Percentiles rank a stretch among this genome's conserved stretches.
Evolutionary conservation across 495 filamentous ascomycete genomes (phyloP).

Genomic region (Penicillium cataractarum): DNA sequence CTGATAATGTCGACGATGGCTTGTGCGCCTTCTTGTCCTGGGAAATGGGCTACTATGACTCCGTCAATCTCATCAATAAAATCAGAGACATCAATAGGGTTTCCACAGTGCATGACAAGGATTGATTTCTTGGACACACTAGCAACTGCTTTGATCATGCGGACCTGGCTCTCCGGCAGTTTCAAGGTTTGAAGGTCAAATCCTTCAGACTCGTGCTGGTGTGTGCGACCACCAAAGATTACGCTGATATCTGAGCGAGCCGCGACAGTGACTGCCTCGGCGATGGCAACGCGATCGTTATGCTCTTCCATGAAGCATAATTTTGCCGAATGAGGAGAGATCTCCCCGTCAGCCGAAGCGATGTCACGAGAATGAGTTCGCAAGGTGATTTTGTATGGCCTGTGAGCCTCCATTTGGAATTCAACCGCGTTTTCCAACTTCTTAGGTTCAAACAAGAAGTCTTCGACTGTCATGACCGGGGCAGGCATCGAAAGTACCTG

Average conservation of each 20-base stretch:
- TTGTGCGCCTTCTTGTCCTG: neutral
- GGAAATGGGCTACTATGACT: neutral
- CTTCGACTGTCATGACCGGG: neutral
- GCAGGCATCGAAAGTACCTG: neutral
- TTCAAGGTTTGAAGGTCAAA: neutral
- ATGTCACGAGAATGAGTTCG: neutral
- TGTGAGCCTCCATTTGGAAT: neutral
- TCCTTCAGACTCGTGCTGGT: neutral
- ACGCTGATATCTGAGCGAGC: neutral
- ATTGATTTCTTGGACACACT: neutral
- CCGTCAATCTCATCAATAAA: neutral
- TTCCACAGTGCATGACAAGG: neutral
- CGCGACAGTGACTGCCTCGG: neutral
- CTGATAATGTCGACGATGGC: neutral
- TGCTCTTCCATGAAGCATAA: neutral
- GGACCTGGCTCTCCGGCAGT: neutral
- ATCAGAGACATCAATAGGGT: neutral
- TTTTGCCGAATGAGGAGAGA: neutral
- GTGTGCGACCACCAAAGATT: neutral
- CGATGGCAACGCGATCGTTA: neutral
- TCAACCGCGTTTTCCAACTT: neutral
- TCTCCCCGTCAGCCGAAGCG: neutral
- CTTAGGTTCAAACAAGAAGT: neutral
- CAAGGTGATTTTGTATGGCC: neutral
- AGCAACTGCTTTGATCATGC: neutral